Base-by-base conservation (phyloP, 192 early-diverging fungal species). In the Backusella luteola region DNA sequence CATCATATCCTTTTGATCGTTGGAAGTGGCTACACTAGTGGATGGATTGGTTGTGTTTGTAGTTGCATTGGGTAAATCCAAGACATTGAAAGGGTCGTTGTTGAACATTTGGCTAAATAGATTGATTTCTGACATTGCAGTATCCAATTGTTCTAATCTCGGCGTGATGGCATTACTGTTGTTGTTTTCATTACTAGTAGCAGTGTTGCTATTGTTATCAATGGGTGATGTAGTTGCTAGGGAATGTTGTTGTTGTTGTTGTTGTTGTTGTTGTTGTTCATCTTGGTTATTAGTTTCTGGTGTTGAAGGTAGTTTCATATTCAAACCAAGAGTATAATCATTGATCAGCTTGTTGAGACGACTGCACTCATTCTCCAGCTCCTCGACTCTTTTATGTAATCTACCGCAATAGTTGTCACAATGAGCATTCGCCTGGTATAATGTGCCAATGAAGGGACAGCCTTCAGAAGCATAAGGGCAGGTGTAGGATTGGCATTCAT, bases 351-450 rank as follows among this genome's bases (percentile, higher is more conserved):
- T 76, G 14, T 71, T 80, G 12, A 78, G 56, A 59, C 69, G 76
- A 29, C 70, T 12, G 34, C 73, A 74, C 36, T 77, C 74, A 4
- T 41, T 17, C 59, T 83, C 82, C 34, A 83, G 44, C 12, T 74
- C 67, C 17, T 71, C 34, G 3, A 83, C 73, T 52, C 21, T 66
- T 42, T 49, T 39, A 74, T 77, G 78, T 19, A 83, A 39, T 59
- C 71, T 76, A 17, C 82, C 75, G 23, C 82, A 83, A 19, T 83
- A 80, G n/a, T 8, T 41, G 7, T 80, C 76, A 23, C 67, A 67
- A 41, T 83, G 82, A 14, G 11, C 42, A 36, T 44, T 44, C 35
- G n/a, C 23, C 39, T 83, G 76, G 14, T 49, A 21, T 34, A 74
- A 56, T 6, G 78, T 83, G 5, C 75, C 82, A 8, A 80, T 19